Evolutionary conservation across 2,329 filamentous ascomycete genomes (phyloP), one percentile per base, ranked within the genome.

Genomic region (Dothistroma septosporum): DNA sequence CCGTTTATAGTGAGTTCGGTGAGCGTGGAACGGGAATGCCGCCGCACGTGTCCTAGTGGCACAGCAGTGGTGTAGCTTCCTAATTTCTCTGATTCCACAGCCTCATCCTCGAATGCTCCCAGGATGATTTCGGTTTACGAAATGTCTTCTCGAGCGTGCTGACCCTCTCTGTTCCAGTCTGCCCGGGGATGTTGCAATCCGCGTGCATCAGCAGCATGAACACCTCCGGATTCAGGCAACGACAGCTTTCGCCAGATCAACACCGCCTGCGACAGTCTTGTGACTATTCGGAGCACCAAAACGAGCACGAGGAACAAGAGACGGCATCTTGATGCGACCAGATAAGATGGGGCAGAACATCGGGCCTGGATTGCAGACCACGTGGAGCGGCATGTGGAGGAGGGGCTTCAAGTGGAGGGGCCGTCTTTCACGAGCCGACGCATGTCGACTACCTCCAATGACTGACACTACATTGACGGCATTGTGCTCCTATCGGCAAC

Each of bases 381-480:
- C 33, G 10, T 9, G 10, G 14, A 37, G 14, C 33, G 14, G 33
- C n/a, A 19, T 50, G 28, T 33, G 50, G 28, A 53, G 50, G 28
- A 19, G 31, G 24, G 31, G 16, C 50, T 1, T 35, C 14, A 19
- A n/a, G 41, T n/a, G 8, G 41, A 44, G 16, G 41, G 41, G 41
- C 16, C 10, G 8, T n/a, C 41, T 19, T 11, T 8, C 48, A 52
- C 48, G 48, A 52, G 48, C 48, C 48, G 48, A 52, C 33, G 31
- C 11, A 16, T 32, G 50, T 53, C 31, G 3, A 33, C 50, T 53
- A 35, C 50, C 50, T 53, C 50, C 50, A 53, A 53, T 53, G 28
- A 53, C 50, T 53, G 22, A 32, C 9, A 53, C 10, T 28, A 53
- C 24, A 35, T 53, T 53, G 49, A 53, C 49, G 28, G 49, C 48